Percentiles rank a stretch among this genome's conserved stretches.
phyloP scores from a whole-genome alignment of 129 eudicot species.

The Escallonia rubra region DNA sequence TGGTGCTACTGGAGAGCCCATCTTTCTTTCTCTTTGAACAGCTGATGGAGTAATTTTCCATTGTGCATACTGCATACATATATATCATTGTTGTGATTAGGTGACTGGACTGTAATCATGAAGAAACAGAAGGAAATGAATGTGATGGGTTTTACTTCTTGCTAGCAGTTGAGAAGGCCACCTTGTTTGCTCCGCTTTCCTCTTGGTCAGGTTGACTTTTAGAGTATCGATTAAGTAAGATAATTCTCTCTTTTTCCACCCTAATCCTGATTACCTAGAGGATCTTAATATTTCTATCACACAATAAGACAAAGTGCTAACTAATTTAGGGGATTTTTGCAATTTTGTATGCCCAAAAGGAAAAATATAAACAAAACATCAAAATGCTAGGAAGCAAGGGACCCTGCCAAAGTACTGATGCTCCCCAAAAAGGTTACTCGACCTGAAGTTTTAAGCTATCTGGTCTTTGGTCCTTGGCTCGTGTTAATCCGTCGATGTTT shows the following conservation, averaged over 20 bases:
- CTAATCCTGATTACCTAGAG: slow-evolving; percentile 1
- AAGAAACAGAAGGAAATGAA: neutral
- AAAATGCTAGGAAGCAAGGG: too few species aligned
- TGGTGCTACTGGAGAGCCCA: neutral
- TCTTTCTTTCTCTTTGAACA: neutral
- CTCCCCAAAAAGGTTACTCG: too few species aligned
- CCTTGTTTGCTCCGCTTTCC: slow-evolving; percentile 5
- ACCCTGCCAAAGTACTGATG: too few species aligned
- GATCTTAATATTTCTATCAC: neutral
- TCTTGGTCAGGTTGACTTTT: slow-evolving; percentile 29
- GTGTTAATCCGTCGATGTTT: too few species aligned
- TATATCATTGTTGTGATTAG: slow-evolving; percentile 12
- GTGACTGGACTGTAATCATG: slow-evolving; percentile 1
- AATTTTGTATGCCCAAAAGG: too few species aligned
- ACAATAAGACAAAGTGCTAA: too few species aligned
- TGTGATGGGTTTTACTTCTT: neutral
- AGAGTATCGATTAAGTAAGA: slow-evolving; percentile 22
- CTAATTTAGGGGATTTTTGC: too few species aligned
- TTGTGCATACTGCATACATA: neutral
- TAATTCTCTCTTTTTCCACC: neutral
- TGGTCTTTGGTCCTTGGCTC: too few species aligned
- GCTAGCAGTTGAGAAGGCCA: slow-evolving; percentile 4
- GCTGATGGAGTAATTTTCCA: neutral
- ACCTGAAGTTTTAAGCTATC: too few species aligned
- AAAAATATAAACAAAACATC: too few species aligned